phyloP scores from a whole-genome alignment of 176 grass and related monocot genomes.

The Triticum turgidum region DNA sequence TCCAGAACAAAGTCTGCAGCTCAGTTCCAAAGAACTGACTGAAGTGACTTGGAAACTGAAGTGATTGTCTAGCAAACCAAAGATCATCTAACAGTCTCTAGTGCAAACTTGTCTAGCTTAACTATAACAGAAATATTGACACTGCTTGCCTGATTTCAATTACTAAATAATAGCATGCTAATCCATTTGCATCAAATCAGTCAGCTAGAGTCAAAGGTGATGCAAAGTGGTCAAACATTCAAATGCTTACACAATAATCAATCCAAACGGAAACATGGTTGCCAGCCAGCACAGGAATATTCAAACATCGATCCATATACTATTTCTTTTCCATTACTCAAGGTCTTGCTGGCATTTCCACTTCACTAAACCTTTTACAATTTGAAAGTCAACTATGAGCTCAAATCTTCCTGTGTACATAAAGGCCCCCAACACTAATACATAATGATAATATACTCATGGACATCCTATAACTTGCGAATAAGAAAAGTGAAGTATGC shows the following conservation, averaged over 20 bases:
- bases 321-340: not conserved
- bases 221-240: not conserved
- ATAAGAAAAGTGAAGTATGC: not conserved
- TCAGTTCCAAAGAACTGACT: too few species aligned
- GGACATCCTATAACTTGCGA: not conserved
- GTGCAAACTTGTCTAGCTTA: not conserved
- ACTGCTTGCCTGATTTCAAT: not conserved
- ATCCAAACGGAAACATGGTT: not conserved
- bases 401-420: not conserved
- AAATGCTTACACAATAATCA: slow-evolving; percentile 5
- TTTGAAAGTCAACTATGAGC: not conserved
- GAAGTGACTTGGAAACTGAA: too few species aligned
- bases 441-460: not conserved
- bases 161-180: not conserved
- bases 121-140: slow-evolving; percentile 3
- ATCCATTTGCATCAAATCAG: not conserved
- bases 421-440: not conserved
- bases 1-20: not conserved
- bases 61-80: too few species aligned
- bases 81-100: not conserved
- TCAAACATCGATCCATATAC: not conserved
- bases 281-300: not conserved
- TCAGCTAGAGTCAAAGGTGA: slow-evolving; percentile 2
- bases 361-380: slow-evolving; percentile 5
- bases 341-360: not conserved